These are phyloP conservation scores for Linnemannia elongata DNA, from an alignment of 192 early-diverging fungal genomes.

Conservation along the genomic window DNA sequence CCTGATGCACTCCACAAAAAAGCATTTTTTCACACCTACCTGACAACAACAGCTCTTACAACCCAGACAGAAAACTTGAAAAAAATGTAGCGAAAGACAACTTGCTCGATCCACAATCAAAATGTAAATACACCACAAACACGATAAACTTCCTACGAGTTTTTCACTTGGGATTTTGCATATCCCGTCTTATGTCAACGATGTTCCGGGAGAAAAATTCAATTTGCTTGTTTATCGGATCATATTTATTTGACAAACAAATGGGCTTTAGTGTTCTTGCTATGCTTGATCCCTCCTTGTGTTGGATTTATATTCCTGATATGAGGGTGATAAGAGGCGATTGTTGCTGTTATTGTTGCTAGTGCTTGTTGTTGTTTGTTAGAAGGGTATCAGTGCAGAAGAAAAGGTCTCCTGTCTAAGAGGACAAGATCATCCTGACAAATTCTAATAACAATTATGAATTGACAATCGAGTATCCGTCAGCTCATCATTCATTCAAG, in stretches of 20 bases:
- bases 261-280: too few relatives aligned
- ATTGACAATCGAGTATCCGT: background rate
- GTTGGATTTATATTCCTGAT: too few relatives aligned
- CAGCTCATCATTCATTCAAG: background rate
- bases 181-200: too few relatives aligned
- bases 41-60: background rate
- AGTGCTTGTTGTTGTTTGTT: background rate
- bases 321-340: too few relatives aligned
- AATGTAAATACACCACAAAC: background rate
- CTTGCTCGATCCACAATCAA: background rate
- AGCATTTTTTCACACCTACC: background rate
- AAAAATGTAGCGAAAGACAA: background rate
- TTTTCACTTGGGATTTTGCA: too few relatives aligned
- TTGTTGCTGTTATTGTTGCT: background rate
- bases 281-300: too few relatives aligned
- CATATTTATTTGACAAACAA: too few relatives aligned
- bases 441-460: conserved; percentile 13
- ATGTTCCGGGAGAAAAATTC: too few relatives aligned
- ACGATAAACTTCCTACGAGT: background rate
- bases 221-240: too few relatives aligned
- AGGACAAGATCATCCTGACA: conserved; percentile 43
- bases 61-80: background rate
- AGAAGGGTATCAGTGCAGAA: background rate
- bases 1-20: background rate
- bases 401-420: background rate